Evolutionary conservation across 2,329 filamentous ascomycete species (phyloP), one percentile per base, ranked within the genome.

Genomic region (Clonostachys byssicola): DNA sequence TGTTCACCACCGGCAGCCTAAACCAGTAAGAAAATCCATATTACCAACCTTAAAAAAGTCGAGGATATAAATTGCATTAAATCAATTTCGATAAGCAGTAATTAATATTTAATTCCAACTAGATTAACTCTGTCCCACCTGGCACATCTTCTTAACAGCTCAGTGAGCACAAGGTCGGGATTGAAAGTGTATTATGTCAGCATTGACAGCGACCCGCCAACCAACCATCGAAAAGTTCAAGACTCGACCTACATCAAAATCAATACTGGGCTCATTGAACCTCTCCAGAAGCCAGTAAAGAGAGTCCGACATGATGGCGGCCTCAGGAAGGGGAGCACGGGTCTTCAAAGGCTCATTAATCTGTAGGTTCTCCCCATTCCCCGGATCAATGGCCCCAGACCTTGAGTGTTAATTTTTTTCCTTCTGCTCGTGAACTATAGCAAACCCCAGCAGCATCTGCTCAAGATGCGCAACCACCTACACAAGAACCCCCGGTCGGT

Each of bases 241-340:
- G 52, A 51, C 51, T 50, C 49, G 49, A 50, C 39, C 17, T 43
- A 38, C 42, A 52, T 42, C 49, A 34, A 38, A 16, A 9, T 10
- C 34, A 9, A 30, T 10, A 2, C 34, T 9, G 8, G 14, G 34
- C 41, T 20, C 14, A 20, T 40, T 40, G 42, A 48, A 41, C 13
- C 34, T 12, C 33, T 40, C 45, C 20, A 23, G 41, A 34, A 34
- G 14, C 34, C 34, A 40, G 40, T 16, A 12, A 34, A 43, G 20
- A 35, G 20, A 36, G 16, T 36, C 40, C 18, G 43, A 54, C 45
- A 60, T 57, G 44, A 63, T 83, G 80, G 69, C 75, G 54, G 72
- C 75, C 55, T 73, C 77, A 57, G 80, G 78, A 68, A 78, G 79
- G 72, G 78, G 80, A 54, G 64, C 74, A 54, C 71, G 65, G 59